Percentiles rank a stretch among this genome's conserved stretches.
phyloP scores from a whole-genome alignment of 2,329 filamentous ascomycete genomes.

The Ceratocystiopsis minuta region DNA sequence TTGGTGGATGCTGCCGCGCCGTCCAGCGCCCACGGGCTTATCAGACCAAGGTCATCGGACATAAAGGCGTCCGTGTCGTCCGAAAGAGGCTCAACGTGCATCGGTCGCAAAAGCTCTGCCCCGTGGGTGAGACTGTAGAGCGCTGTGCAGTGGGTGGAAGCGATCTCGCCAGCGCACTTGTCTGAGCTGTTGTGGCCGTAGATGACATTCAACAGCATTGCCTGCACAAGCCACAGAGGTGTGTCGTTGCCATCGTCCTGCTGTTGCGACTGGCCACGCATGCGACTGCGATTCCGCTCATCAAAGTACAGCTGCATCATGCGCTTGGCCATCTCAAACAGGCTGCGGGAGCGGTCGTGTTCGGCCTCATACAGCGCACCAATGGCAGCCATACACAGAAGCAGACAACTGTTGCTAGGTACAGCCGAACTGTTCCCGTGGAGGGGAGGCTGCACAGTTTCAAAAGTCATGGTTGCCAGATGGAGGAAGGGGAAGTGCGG shows the following conservation, averaged over 20 bases:
- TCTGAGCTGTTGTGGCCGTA: slow-evolving; percentile 92
- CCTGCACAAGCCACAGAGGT: slow-evolving; percentile 87
- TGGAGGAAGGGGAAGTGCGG: slow-evolving; percentile 92
- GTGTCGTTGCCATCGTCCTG: slow-evolving; percentile 47
- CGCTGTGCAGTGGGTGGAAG: slow-evolving; percentile 78
- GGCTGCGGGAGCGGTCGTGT: slow-evolving; percentile 55
- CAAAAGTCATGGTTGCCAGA: slow-evolving; percentile 79
- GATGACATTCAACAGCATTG: slow-evolving; percentile 89
- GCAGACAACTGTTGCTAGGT: slow-evolving; percentile 70
- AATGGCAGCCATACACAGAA: slow-evolving; percentile 72
- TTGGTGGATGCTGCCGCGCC: slow-evolving; percentile 13
- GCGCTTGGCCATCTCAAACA: slow-evolving; percentile 88
- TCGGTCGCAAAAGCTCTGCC: slow-evolving; percentile 47
- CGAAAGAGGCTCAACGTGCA: slow-evolving; percentile 22
- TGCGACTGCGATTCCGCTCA: slow-evolving; percentile 54
- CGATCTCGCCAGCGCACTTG: slow-evolving; percentile 77
- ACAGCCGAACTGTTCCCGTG: slow-evolving; percentile 17
- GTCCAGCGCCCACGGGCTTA: slow-evolving; percentile 22
- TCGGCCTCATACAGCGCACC: slow-evolving; percentile 68
- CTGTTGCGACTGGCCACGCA: slow-evolving; percentile 15
- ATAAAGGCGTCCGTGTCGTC: slow-evolving; percentile 38
- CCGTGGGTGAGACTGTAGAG: slow-evolving; percentile 81
- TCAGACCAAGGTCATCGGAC: slow-evolving; percentile 26
- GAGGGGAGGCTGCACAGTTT: slow-evolving; percentile 25
- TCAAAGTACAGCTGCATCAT: slow-evolving; percentile 90